A percentile compares a stretch with the other conserved stretches of the same genome.
Conservation (phyloP, 2,329 filamentous ascomycete species). For the Pseudogymnoascus sp. region DNA sequence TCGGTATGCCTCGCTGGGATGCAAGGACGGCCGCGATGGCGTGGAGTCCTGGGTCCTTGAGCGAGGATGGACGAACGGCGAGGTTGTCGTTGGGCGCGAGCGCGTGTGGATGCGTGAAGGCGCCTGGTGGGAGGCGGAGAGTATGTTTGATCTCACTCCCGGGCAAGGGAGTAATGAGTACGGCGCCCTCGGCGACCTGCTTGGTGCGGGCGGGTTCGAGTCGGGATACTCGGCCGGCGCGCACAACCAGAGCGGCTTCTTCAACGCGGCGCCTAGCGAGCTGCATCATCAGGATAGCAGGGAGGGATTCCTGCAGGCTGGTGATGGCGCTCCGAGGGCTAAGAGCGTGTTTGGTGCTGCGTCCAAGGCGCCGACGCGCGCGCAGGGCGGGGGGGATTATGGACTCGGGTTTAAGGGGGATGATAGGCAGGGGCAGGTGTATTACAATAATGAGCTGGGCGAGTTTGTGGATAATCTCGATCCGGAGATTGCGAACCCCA, state of each 20-base stretch:
- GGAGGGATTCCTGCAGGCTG: constrained; percentile 54
- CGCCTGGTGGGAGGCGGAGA: constrained; percentile 97
- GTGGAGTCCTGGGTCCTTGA: constrained; percentile 92
- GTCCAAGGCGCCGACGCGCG: constrained; percentile 54
- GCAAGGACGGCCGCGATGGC: constrained; percentile 81
- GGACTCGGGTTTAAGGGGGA: constrained; percentile 84
- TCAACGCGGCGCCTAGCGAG: constrained; percentile 50
- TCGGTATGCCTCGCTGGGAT: constrained; percentile 76
- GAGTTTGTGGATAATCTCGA: constrained; percentile 64
- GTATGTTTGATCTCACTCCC: constrained; percentile 79
- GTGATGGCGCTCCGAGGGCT: constrained; percentile 29
- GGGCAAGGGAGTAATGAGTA: constrained; percentile 19
- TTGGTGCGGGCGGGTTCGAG: constrained; percentile 55
- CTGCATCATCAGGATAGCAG: constrained; percentile 58
- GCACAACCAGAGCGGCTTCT: constrained; percentile 56
- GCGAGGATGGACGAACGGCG: constrained; percentile 95
- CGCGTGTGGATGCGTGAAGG: constrained; percentile 91
- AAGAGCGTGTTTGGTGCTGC: constrained; percentile 43
- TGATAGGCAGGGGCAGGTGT: constrained; percentile 61
- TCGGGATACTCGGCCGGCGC: constrained; percentile 56
- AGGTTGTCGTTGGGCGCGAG: constrained; percentile 83
- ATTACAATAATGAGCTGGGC: constrained; percentile 60
- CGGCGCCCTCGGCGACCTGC: constrained; percentile 39
- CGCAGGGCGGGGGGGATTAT: constrained; percentile 65
- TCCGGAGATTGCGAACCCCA: constrained; percentile 67